A percentile compares a stretch with the other conserved stretches of the same genome.
Evolutionary conservation across 2,329 filamentous ascomycete genomes (phyloP).

Genomic region (Fonsecaea erecta): DNA sequence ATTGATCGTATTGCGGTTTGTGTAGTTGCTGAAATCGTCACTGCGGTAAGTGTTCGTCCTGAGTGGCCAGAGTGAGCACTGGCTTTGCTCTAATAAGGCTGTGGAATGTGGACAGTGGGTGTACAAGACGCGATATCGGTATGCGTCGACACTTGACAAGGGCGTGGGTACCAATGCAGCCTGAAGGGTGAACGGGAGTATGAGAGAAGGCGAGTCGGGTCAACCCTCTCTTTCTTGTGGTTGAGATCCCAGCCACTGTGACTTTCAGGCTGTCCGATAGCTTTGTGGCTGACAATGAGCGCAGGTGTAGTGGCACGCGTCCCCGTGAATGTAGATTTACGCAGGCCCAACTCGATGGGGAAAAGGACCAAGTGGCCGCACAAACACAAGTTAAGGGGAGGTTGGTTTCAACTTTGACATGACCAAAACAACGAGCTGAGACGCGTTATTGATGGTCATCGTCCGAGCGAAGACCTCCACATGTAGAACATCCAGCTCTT

Average conservation of each 20-base stretch:
- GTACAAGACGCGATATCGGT: neutral
- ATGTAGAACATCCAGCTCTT: neutral
- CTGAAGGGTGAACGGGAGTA: no score
- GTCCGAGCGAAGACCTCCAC: neutral
- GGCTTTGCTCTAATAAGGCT: neutral
- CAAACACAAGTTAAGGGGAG: neutral
- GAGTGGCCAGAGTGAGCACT: neutral
- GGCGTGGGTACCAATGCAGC: neutral
- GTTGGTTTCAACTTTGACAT: neutral
- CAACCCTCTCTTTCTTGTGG: neutral
- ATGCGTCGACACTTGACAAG: neutral
- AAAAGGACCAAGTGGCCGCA: neutral
- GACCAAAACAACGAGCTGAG: neutral
- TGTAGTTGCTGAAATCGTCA: neutral
- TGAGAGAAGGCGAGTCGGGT: neutral
- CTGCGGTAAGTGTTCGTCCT: neutral
- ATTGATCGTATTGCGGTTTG: neutral
- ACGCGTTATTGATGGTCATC: neutral
- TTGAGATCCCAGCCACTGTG: neutral
- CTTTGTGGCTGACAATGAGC: neutral
- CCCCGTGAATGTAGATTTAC: neutral
- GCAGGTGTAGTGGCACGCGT: neutral
- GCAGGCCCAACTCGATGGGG: neutral
- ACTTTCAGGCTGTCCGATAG: neutral
- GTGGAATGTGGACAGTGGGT: neutral